Evolutionary conservation across 2,329 filamentous ascomycete genomes (phyloP).

Genomic region (Thelonectria olida): DNA sequence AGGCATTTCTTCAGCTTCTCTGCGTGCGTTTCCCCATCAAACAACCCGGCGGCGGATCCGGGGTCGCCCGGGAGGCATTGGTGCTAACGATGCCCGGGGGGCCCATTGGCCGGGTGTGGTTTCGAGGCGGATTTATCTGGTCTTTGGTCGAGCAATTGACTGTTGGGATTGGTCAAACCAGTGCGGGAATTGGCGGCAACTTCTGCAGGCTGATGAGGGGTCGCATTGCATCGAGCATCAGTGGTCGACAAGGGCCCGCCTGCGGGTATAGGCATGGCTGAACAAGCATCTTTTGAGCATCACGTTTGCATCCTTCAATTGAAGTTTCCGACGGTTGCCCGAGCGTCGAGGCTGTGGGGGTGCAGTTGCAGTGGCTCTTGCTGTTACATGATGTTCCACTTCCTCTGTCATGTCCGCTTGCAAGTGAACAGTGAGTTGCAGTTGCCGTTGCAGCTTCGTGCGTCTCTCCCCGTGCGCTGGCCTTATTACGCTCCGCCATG

Average conservation of each 20-base stretch:
- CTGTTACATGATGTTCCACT: neutral
- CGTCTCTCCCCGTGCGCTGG: neutral
- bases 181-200: constrained; percentile 37
- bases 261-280: neutral
- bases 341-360: neutral
- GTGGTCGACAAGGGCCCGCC: neutral
- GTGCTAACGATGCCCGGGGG: constrained; percentile 26
- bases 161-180: constrained; percentile 25
- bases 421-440: neutral
- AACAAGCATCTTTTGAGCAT: constrained; percentile 5
- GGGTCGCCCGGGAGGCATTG: constrained; percentile 41
- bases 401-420: neutral
- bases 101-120: constrained; percentile 1
- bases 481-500: neutral
- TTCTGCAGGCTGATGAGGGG: neutral
- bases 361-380: neutral
- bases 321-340: neutral
- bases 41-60: constrained; percentile 40
- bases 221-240: constrained; percentile 16
- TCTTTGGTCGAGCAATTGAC: constrained; percentile 27
- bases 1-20: constrained; percentile 42
- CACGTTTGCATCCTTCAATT: constrained; percentile 2
- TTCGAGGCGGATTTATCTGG: neutral
- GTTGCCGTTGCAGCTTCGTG: too few species aligned
- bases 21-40: constrained; percentile 32